Conservation (phyloP, 768 basidiomycete genomes). For the Panellus pusillus region DNA sequence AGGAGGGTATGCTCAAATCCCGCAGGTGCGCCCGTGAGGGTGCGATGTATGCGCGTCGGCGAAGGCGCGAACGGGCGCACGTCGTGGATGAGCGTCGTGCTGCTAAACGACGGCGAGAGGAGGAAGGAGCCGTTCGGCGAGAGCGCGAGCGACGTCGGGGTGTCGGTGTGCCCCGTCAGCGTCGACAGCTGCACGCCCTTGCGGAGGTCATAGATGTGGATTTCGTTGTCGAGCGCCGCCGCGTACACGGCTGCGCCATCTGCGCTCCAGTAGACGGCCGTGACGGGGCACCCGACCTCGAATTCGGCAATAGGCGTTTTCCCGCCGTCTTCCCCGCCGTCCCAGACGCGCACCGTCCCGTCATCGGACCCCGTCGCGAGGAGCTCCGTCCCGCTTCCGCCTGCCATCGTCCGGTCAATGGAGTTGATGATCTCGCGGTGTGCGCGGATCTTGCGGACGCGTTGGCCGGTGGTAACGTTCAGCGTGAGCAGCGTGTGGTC, state of each 20-base stretch:
- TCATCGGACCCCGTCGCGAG: constrained; percentile 90
- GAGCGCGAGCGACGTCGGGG: constrained; percentile 88
- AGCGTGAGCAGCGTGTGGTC: constrained; percentile 80
- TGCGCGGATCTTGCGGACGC: constrained; percentile 78
- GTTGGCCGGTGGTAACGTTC: constrained; percentile 82
- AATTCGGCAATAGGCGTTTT: constrained; percentile 80
- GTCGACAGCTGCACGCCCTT: constrained; percentile 80
- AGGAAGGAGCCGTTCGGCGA: constrained; percentile 88
- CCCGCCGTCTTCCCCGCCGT: constrained; percentile 71
- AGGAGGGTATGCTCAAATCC: constrained; percentile 90
- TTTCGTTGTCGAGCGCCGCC: constrained; percentile 92
- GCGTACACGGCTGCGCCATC: constrained; percentile 89
- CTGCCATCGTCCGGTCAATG: constrained; percentile 85
- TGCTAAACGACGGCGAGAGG: constrained; percentile 89
- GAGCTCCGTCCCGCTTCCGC: constrained; percentile 82
- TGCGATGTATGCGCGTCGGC: constrained; percentile 77
- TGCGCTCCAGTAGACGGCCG: constrained; percentile 87
- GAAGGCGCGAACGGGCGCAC: constrained; percentile 91
- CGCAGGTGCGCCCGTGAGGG: constrained; percentile 81
- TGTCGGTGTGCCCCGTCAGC: constrained; percentile 86
- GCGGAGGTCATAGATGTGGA: constrained; percentile 93
- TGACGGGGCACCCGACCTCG: constrained; percentile 87
- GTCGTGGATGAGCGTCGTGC: constrained; percentile 87
- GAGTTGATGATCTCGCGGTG: constrained; percentile 91
- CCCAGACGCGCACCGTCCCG: constrained; percentile 90